phyloP scores from a whole-genome alignment of 2,329 filamentous ascomycete genomes.

The Daldinia eschscholtzii region DNA sequence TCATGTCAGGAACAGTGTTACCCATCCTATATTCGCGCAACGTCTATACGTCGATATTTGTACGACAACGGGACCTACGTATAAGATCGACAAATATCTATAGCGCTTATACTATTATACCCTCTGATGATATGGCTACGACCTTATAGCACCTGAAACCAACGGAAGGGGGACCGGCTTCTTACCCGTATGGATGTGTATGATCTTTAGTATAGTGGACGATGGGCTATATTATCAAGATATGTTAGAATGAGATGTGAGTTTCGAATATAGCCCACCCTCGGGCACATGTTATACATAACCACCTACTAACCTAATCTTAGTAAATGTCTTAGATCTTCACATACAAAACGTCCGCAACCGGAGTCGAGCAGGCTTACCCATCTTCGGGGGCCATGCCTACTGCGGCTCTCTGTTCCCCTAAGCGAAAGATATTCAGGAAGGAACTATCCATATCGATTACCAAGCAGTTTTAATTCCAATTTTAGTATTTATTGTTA shows the following conservation, averaged over 20 bases:
- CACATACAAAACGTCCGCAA: background rate
- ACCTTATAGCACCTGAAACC: background rate
- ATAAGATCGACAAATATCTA: slow-evolving; percentile 6
- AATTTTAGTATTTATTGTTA: too few relatives aligned
- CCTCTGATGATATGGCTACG: background rate
- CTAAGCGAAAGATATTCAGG: background rate
- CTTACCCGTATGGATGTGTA: background rate
- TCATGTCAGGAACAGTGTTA: background rate
- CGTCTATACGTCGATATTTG: background rate
- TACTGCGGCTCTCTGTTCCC: background rate
- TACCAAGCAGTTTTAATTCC: too few relatives aligned
- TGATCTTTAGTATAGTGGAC: background rate
- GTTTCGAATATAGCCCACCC: slow-evolving; percentile 3
- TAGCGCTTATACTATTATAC: background rate
- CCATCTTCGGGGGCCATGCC: background rate
- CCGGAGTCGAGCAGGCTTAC: background rate
- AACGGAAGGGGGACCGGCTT: background rate
- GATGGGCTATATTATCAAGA: background rate
- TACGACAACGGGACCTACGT: background rate
- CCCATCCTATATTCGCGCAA: background rate
- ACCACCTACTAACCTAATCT: background rate
- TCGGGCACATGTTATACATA: background rate
- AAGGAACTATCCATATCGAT: background rate
- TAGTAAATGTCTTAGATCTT: background rate
- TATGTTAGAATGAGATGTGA: background rate